Percentiles rank a stretch among this genome's conserved stretches.
These are phyloP conservation scores for Silene latifolia DNA, from an alignment of 148 eudicot species.

Conservation along the genomic window DNA sequence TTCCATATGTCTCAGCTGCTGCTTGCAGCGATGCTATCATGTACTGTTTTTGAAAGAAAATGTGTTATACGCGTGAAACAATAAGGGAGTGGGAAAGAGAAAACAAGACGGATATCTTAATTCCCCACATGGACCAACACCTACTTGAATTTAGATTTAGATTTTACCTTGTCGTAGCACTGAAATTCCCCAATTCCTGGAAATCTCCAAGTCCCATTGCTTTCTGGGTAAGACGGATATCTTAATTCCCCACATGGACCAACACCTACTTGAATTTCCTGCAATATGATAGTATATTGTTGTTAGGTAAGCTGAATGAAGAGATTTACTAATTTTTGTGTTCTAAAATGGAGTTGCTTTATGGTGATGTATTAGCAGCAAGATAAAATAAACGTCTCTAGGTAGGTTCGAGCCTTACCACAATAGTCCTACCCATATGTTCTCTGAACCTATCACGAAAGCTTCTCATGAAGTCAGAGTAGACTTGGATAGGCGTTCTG, in stretches of 20 bases:
- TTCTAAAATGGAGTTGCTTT: not conserved
- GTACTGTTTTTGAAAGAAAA: constrained; percentile 52
- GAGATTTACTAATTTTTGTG: not conserved
- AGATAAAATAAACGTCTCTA: not conserved
- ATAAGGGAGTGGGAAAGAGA: not conserved
- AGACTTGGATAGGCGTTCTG: constrained; percentile 96
- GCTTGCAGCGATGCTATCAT: constrained; percentile 87
- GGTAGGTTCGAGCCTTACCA: constrained; percentile 44
- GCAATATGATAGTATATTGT: constrained; percentile 25
- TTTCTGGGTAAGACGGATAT: constrained; percentile 96
- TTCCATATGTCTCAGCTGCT: constrained; percentile 67
- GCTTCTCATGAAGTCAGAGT: constrained; percentile 83
- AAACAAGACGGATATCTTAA: too few relatives aligned
- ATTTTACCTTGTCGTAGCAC: constrained; percentile 90
- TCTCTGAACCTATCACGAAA: constrained; percentile 70
- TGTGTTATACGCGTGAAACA: not conserved
- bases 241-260: constrained; percentile 98
- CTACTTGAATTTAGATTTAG: too few relatives aligned
- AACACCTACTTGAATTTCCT: constrained; percentile 99
- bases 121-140: too few relatives aligned
- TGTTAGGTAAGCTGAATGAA: constrained; percentile 9
- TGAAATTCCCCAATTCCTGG: constrained; percentile 99
- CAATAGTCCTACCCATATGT: constrained; percentile 65
- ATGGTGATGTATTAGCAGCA: not conserved
- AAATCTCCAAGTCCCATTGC: constrained; percentile 96